phyloP scores from a whole-genome alignment of 176 grass and related monocot species.

The Carex scoparia region DNA sequence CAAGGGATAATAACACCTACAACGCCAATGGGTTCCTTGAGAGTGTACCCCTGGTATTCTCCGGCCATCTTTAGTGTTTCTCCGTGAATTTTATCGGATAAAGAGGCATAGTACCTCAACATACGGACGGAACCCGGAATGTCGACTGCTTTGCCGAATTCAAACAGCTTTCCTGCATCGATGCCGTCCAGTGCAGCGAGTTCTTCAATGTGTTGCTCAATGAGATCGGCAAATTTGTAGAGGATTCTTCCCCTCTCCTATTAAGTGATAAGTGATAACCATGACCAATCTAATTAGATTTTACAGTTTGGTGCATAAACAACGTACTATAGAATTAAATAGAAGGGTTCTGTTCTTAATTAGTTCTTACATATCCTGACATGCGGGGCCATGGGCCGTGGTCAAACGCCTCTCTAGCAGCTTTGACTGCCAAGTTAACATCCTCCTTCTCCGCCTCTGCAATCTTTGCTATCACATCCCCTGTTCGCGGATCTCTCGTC shows the following conservation, averaged over 20 bases:
- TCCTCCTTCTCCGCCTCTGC: conserved; percentile 60
- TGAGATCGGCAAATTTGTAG: conserved; percentile 60
- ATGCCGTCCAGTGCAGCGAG: conserved; percentile 56
- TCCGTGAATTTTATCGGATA: conserved; percentile 82
- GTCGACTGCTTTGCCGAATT: conserved; percentile 57
- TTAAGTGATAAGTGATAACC: background rate
- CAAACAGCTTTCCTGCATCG: conserved; percentile 73
- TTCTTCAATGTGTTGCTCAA: conserved; percentile 66
- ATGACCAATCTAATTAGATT: background rate
- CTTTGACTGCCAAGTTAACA: conserved; percentile 59
- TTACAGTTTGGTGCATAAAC: background rate
- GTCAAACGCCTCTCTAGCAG: conserved; percentile 78
- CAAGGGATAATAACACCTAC: conserved; percentile 81
- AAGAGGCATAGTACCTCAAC: conserved; percentile 73
- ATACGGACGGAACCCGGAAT: conserved; percentile 31
- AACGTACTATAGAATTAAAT: background rate
- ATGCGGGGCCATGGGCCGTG: conserved; percentile 85
- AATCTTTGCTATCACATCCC: conserved; percentile 56
- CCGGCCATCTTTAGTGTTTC: conserved; percentile 56
- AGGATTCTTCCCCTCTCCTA: conserved; percentile 70
- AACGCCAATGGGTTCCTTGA: conserved; percentile 84
- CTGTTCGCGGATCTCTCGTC: conserved; percentile 62
- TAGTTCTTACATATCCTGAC: conserved; percentile 56
- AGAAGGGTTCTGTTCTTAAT: too few relatives aligned
- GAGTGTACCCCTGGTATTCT: conserved; percentile 61